These are phyloP conservation scores for Tilletia indica DNA, from an alignment of 1,284 basidiomycete species.

Conservation along the genomic window DNA sequence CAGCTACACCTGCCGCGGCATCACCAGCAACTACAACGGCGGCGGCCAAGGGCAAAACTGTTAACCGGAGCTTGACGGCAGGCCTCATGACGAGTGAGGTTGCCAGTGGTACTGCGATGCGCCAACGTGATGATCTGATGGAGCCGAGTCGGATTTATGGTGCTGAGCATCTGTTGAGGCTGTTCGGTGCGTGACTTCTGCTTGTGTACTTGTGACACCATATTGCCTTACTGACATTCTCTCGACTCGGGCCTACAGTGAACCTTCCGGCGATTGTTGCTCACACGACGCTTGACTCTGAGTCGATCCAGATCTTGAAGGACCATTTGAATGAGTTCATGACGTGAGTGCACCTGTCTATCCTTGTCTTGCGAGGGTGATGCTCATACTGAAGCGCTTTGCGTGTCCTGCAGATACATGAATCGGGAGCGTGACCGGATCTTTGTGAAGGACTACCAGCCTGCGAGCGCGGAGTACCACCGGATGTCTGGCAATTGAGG, in stretches of 20 bases:
- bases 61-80: not conserved
- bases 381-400: not conserved
- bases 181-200: constrained; percentile 72
- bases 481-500: constrained; percentile 60
- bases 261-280: constrained; percentile 73
- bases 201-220: not conserved
- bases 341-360: constrained; percentile 63
- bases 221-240: not conserved
- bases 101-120: not conserved
- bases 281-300: constrained; percentile 84
- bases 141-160: constrained; percentile 90
- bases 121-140: constrained; percentile 66
- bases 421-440: constrained; percentile 66
- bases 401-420: constrained; percentile 64
- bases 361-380: too few species aligned
- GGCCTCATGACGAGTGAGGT: not conserved
- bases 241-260: constrained; percentile 54
- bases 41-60: not conserved
- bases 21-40: not conserved
- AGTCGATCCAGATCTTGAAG: constrained; percentile 75
- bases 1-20: not conserved
- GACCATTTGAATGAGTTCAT: constrained; percentile 89
- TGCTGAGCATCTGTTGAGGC: constrained; percentile 85
- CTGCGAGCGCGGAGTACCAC: constrained; percentile 70
- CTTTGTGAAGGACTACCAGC: constrained; percentile 73